These are phyloP conservation scores for Ensete glaucum DNA, from an alignment of 176 grass and related monocot species.

Conservation along the genomic window DNA sequence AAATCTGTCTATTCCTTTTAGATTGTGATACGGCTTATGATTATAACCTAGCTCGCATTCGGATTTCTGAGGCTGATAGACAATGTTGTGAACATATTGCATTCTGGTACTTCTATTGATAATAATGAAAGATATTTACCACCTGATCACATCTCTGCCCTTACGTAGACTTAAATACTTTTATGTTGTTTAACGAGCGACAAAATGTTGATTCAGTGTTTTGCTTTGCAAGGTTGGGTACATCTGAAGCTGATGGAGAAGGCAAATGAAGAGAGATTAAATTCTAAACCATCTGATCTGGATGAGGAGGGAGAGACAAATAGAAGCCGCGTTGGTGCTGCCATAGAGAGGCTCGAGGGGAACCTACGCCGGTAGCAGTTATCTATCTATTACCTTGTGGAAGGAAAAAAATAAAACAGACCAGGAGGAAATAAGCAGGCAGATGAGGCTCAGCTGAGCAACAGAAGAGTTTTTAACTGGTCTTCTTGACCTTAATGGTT, in stretches of 20 bases:
- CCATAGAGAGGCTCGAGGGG: slow-evolving; percentile 69
- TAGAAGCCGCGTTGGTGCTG: slow-evolving; percentile 58
- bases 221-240: slow-evolving; percentile 59
- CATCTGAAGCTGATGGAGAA: slow-evolving; percentile 89
- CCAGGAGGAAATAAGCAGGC: neutral
- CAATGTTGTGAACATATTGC: neutral
- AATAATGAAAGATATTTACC: neutral
- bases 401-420: neutral
- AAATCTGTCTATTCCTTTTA: slow-evolving; percentile 4
- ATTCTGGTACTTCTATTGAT: neutral
- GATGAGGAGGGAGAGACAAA: slow-evolving; percentile 27
- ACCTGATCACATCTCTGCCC: neutral
- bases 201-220: neutral
- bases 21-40: neutral
- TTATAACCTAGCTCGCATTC: neutral
- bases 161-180: neutral
- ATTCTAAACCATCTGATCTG: slow-evolving; percentile 31
- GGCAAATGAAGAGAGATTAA: slow-evolving; percentile 52
- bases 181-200: neutral
- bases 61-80: neutral
- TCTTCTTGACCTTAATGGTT: no score
- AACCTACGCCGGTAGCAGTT: slow-evolving; percentile 24
- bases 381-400: neutral
- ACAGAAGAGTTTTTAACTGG: neutral
- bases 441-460: neutral